These are phyloP conservation scores for Neurospora sp. DNA, from an alignment of 495 filamentous ascomycete genomes.

Conservation along the genomic window DNA sequence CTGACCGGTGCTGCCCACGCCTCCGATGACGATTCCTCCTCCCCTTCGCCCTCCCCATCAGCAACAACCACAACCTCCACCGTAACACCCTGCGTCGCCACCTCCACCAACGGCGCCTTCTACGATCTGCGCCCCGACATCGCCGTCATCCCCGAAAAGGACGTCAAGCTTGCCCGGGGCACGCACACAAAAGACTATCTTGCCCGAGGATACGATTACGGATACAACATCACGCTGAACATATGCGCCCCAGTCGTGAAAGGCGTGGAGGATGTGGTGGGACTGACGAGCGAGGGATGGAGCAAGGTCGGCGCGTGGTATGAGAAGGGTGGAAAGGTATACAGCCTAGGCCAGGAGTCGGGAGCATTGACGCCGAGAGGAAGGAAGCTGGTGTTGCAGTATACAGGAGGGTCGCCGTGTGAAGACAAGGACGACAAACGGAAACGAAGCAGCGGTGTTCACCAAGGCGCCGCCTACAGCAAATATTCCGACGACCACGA, in stretches of 20 bases:
- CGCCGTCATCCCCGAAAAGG: slow-evolving; percentile 44
- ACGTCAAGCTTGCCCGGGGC: slow-evolving; percentile 6
- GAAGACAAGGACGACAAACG: slow-evolving; percentile 23
- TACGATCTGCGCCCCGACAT: slow-evolving; percentile 80
- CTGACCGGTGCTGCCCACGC: slow-evolving; percentile 9
- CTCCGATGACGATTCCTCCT: slow-evolving; percentile 5
- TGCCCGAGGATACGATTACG: slow-evolving; percentile 75
- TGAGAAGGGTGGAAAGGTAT: slow-evolving; percentile 57
- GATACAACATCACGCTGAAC: slow-evolving; percentile 88
- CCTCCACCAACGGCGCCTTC: slow-evolving; percentile 67
- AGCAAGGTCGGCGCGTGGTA: slow-evolving; percentile 91
- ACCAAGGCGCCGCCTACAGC: slow-evolving; percentile 26
- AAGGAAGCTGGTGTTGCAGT: slow-evolving; percentile 84
- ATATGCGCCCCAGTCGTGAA: slow-evolving; percentile 85
- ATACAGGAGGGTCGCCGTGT: slow-evolving; percentile 82
- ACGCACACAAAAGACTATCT: slow-evolving; percentile 59
- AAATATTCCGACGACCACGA: slow-evolving; percentile 30
- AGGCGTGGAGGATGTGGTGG: slow-evolving; percentile 57
- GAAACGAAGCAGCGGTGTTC: slow-evolving; percentile 16
- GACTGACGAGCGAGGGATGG: slow-evolving; percentile 53
- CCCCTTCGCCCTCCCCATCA: slow-evolving; percentile 4
- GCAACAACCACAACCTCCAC: slow-evolving; percentile 19
- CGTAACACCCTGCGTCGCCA: slow-evolving; percentile 65
- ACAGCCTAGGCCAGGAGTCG: slow-evolving; percentile 71
- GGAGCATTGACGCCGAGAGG: slow-evolving; percentile 65